A percentile compares a stretch with the other conserved stretches of the same genome.
Evolutionary conservation across 345 rosid species (phyloP).

Genomic region (Arabidopsis suecica): DNA sequence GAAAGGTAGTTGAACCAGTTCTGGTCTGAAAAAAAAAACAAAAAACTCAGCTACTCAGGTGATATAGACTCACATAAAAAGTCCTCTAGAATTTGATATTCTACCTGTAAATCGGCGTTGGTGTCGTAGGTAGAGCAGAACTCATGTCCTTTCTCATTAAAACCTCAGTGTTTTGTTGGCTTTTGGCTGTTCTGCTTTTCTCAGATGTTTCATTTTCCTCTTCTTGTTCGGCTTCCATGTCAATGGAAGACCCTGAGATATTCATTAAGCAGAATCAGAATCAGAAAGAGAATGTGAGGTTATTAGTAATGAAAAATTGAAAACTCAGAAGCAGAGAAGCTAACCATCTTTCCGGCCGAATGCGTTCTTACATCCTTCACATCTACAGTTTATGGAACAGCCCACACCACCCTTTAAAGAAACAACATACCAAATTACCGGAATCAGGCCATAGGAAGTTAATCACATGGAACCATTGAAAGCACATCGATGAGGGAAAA

Average conservation of each 20-base stretch:
- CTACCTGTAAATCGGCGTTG: slow-evolving; percentile 71
- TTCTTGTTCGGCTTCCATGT: slow-evolving; percentile 61
- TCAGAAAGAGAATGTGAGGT: slow-evolving; percentile 2
- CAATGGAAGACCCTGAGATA: slow-evolving; percentile 63
- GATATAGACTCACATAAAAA: slow-evolving; percentile 7
- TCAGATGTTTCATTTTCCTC: slow-evolving; percentile 69
- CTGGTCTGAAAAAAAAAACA: slow-evolving; percentile 49
- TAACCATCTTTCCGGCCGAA: slow-evolving; percentile 97
- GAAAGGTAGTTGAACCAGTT: slow-evolving; percentile 64
- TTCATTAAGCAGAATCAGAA: slow-evolving; percentile 8
- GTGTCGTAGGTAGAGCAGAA: slow-evolving; percentile 66
- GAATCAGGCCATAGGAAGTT: slow-evolving; percentile 31
- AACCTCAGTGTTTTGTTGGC: slow-evolving; percentile 52
- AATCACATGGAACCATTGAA: slow-evolving; percentile 18
- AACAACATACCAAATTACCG: slow-evolving; percentile 13
- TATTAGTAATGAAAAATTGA: neutral
- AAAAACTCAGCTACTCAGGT: slow-evolving; percentile 12
- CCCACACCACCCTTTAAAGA: slow-evolving; percentile 86
- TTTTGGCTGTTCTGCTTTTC: slow-evolving; percentile 44
- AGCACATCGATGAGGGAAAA: neutral
- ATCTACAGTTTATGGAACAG: slow-evolving; percentile 94
- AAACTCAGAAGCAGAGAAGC: slow-evolving; percentile 26
- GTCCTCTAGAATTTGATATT: neutral
- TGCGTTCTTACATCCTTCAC: slow-evolving; percentile 95
- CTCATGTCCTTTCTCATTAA: slow-evolving; percentile 53